Conservation (phyloP, 2,329 filamentous ascomycete genomes). For the Pseudogymnoascus sp. region DNA sequence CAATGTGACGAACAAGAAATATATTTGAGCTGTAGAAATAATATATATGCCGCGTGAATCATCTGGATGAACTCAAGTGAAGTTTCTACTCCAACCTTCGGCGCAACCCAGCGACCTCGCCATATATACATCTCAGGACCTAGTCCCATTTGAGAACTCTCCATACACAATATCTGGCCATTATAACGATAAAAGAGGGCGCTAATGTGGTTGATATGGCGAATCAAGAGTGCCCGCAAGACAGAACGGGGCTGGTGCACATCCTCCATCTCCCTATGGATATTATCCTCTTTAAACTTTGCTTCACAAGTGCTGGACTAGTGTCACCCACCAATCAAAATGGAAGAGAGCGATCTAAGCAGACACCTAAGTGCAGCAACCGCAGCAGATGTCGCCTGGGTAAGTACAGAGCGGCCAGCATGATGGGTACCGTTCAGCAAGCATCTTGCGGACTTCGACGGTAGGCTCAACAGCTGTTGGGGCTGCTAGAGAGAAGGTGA, state of each 20-base stretch:
- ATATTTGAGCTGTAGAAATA: neutral
- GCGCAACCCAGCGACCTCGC: neutral
- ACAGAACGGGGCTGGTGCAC: neutral
- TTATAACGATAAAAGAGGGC: neutral
- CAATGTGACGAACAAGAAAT: neutral
- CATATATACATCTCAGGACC: neutral
- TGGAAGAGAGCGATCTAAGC: too few species aligned
- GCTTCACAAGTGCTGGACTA: too few species aligned
- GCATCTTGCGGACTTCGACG: too few species aligned
- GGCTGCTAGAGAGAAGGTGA: too few species aligned
- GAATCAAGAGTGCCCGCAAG: neutral
- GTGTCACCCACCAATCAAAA: too few species aligned
- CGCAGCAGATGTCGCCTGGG: too few species aligned
- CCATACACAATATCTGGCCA: neutral
- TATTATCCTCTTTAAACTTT: conserved; percentile 7
- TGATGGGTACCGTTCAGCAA: too few species aligned
- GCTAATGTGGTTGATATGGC: neutral
- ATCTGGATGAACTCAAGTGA: neutral
- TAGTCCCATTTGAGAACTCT: neutral
- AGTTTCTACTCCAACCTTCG: neutral
- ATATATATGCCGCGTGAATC: neutral
- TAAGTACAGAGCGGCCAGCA: too few species aligned
- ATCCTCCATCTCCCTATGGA: conserved; percentile 4
- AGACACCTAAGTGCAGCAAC: too few species aligned
- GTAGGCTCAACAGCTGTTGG: too few species aligned